Base-by-base conservation (phyloP, 2,329 filamentous ascomycete genomes). In the Acrocalymma vagum region DNA sequence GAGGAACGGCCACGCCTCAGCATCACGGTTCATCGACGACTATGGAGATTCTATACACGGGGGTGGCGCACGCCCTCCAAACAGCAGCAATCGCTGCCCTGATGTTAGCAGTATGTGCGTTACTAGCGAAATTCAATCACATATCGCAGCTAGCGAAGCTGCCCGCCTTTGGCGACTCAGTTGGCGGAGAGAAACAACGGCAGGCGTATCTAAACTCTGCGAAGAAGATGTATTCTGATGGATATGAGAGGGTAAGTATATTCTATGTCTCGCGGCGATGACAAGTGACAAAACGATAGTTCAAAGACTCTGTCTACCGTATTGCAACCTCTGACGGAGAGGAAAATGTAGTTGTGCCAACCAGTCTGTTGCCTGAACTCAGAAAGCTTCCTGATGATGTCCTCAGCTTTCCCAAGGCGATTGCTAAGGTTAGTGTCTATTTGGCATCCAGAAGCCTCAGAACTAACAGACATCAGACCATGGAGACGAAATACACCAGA, bases 401-500 rank as follows among this genome's bases (percentile, higher is more conserved):
- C 18, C 53, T 71, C 28, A 67, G 57, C 29, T 66, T 70, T 28
- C 49, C 55, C 2, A 50, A 46, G 7, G 58, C 62, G 5, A 29
- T 66, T 15, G 50, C 58, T 0, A 48, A 47, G 18, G 66, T 62
- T 20, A 46, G 49, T 35, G n/a, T 3, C 5, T 3, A 14, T 7
- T n/a, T n/a, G 9, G n/a, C 11, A 2, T 6, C 16, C 15, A 5
- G 5, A 24, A 6, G 10, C 14, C 21, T 29, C 9, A n/a, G 4
- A 8, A 24, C 51, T 62, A 27, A 62, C n/a, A 7, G 10, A 11
- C 17, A 10, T 6, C 15, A 70, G 65, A 17, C 15, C 4, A 41
- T 70, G 55, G 61, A 66, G 28, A 32, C 38, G 5, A 67, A 60
- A 23, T 69, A 69, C 38, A 70, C 67, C 6, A 53, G 45, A 7